Conservation (phyloP, 225 moss, liverwort and hornwort species). For the Anthoceros angustus region DNA sequence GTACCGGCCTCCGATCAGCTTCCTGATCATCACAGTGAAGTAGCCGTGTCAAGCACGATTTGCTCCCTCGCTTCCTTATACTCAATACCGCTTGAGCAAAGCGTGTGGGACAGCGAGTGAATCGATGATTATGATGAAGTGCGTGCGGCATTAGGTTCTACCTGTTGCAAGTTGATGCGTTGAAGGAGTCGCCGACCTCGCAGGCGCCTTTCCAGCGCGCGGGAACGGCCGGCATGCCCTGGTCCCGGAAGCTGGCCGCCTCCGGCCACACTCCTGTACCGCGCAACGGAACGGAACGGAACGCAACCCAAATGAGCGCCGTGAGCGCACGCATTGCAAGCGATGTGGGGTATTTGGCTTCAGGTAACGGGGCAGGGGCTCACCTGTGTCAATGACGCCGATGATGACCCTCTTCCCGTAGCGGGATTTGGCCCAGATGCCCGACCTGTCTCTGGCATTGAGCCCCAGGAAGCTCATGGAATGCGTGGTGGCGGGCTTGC, state of each 20-base stretch:
- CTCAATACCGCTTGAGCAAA: neutral
- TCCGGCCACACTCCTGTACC: slow-evolving; percentile 36
- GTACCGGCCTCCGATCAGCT: neutral
- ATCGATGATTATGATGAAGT: neutral
- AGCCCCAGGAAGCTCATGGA: slow-evolving; percentile 42
- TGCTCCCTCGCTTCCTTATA: neutral
- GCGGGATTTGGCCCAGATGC: slow-evolving; percentile 35
- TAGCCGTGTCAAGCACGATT: neutral
- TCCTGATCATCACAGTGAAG: neutral
- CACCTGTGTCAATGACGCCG: slow-evolving; percentile 32
- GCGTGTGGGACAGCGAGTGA: neutral
- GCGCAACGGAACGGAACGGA: neutral
- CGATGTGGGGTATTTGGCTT: neutral
- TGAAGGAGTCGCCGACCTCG: slow-evolving; percentile 22
- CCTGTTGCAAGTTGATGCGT: slow-evolving; percentile 8
- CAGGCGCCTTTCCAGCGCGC: slow-evolving; percentile 35
- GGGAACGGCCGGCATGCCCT: slow-evolving; percentile 30
- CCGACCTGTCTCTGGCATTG: slow-evolving; percentile 8
- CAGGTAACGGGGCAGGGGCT: neutral
- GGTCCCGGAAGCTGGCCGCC: slow-evolving; percentile 30
- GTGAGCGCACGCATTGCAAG: neutral
- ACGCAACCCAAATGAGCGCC: neutral
- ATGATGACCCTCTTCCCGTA: slow-evolving; percentile 44
- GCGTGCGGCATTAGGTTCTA: neutral
- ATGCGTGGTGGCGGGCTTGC: slow-evolving; percentile 37